phyloP scores from a whole-genome alignment of 2,329 filamentous ascomycete species.

The Colletotrichum sp. region DNA sequence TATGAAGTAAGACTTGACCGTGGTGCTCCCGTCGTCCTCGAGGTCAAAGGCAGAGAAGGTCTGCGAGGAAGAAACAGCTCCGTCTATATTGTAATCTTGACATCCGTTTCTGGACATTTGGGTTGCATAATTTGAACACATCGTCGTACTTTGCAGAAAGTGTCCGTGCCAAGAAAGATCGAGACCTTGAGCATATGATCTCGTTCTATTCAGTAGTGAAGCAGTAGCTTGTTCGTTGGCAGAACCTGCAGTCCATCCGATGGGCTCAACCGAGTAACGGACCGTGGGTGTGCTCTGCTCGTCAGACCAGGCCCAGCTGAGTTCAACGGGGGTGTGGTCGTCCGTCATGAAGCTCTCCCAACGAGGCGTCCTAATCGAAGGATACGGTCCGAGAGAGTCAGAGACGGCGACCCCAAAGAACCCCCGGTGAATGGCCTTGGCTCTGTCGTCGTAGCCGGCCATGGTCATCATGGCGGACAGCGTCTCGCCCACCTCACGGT shows the following conservation, averaged over 20 bases:
- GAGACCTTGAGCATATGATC: conserved; percentile 6
- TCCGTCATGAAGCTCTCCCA: conserved; percentile 47
- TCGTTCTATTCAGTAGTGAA: not conserved
- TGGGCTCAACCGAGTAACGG: conserved; percentile 36
- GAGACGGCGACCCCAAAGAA: not conserved
- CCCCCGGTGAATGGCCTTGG: not conserved
- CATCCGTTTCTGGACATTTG: not conserved
- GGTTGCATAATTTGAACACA: not conserved
- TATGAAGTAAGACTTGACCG: conserved; percentile 29
- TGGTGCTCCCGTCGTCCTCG: not conserved
- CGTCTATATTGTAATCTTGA: not conserved
- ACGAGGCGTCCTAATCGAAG: not conserved
- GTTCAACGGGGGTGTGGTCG: conserved; percentile 37
- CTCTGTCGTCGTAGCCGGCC: not conserved
- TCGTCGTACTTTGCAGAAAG: not conserved
- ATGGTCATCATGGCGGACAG: not conserved
- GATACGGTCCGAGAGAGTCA: not conserved
- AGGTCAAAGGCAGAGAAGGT: conserved; percentile 30
- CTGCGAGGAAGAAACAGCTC: not conserved
- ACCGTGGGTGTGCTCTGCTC: conserved; percentile 25
- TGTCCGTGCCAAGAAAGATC: conserved; percentile 22
- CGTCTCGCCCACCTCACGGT: not conserved
- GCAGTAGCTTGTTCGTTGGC: not conserved
- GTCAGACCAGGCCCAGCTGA: conserved; percentile 39
- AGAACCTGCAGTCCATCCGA: conserved; percentile 26